Percentiles rank a stretch among this genome's conserved stretches.
Evolutionary conservation across 345 rosid species (phyloP).

Genomic region (Trapa incisa): DNA sequence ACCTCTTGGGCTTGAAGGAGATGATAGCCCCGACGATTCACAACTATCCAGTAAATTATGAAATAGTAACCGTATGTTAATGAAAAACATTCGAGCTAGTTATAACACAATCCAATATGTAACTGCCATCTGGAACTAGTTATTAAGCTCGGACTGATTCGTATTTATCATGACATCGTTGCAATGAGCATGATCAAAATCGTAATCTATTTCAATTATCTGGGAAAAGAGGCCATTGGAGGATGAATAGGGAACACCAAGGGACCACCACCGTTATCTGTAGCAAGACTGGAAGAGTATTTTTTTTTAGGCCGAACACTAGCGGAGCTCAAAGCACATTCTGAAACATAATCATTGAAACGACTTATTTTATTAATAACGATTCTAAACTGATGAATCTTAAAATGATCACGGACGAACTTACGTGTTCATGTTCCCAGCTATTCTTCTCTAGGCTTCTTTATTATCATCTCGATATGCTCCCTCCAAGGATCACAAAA

Average conservation of each 20-base stretch:
- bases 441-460: slow-evolving; percentile 80
- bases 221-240: slow-evolving; percentile 11
- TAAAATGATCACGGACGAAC: slow-evolving; percentile 4
- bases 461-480: slow-evolving; percentile 91
- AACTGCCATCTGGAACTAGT: not conserved
- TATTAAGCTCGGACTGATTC: not conserved
- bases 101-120: not conserved
- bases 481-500: slow-evolving; percentile 31
- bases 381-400: not conserved
- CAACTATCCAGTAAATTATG: not conserved
- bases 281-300: not conserved
- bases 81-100: not conserved
- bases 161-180: not conserved
- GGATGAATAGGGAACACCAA: not conserved
- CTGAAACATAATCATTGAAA: not conserved
- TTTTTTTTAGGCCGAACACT: no score
- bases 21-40: not conserved
- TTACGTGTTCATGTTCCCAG: slow-evolving; percentile 70
- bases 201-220: not conserved
- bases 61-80: not conserved
- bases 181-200: slow-evolving; percentile 1
- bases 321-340: not conserved
- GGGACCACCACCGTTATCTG: slow-evolving; percentile 4
- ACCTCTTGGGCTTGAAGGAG: no score
- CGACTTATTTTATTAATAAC: not conserved